These are phyloP conservation scores for Amanita pseudoporphyria DNA, from an alignment of 768 basidiomycete species.

Conservation along the genomic window DNA sequence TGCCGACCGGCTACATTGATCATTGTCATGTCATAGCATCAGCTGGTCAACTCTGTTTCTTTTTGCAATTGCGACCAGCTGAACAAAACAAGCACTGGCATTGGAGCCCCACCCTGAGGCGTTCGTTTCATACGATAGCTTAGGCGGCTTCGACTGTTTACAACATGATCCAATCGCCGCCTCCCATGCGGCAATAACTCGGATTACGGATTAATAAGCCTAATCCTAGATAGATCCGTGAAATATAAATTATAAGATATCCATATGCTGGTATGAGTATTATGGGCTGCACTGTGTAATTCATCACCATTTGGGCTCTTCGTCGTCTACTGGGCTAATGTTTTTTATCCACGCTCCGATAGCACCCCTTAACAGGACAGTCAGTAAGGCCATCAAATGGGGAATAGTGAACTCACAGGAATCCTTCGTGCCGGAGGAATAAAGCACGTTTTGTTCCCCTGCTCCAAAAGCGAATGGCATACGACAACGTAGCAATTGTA, in stretches of 20 bases:
- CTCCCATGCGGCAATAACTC: not conserved
- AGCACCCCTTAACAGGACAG: conserved; percentile 50
- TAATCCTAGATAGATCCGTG: not conserved
- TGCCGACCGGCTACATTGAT: not conserved
- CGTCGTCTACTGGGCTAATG: conserved; percentile 46
- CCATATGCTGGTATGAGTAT: not conserved
- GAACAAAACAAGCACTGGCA: not conserved
- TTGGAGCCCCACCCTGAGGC: too few relatives aligned
- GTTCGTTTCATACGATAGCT: not conserved
- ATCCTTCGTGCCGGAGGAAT: conserved; percentile 96
- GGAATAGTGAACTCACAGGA: conserved; percentile 56
- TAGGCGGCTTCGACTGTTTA: not conserved
- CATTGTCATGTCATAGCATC: not conserved
- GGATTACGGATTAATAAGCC: not conserved
- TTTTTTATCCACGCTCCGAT: conserved; percentile 99
- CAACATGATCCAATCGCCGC: not conserved
- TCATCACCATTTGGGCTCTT: conserved; percentile 4
- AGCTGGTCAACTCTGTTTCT: not conserved
- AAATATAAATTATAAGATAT: not conserved
- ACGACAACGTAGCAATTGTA: conserved; percentile 94
- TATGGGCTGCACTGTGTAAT: not conserved
- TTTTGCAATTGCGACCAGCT: not conserved
- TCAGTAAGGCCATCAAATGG: conserved; percentile 10
- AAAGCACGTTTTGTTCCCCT: conserved; percentile 94
- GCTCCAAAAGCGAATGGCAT: conserved; percentile 99